Evolutionary conservation across 176 grass and related monocot genomes (phyloP), one percentile per base, ranked within the genome.

Genomic region (Poa pratensis): DNA sequence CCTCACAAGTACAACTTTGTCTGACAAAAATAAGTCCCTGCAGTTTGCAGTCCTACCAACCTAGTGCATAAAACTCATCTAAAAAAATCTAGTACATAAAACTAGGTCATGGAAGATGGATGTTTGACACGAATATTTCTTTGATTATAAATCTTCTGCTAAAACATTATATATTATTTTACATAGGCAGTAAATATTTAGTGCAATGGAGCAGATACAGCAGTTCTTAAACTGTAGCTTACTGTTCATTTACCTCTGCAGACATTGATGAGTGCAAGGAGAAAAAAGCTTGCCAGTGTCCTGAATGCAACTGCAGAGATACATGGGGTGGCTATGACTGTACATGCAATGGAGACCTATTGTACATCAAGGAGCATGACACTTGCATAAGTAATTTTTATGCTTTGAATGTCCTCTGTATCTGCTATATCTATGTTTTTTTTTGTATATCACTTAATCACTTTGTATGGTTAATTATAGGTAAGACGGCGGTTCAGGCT

Each of bases 201-300:
- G 59, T 72, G 85, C 16, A 73, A 37, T 84, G 55, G 20, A 53
- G 35, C 55, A 77, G 16, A 28, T 79, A 73, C 22, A 59, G 1
- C 23, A 71, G 63, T 34, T 28, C 46, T 51, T 73, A 43, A 23
- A 75, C 8, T 53, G 39, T 46, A 61, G 39, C 17, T 45, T 75
- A 80, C 6, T 86, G 72, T 83, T 51, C 12, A 27, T 83, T 88
- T 20, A 64, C 46, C 15, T 82, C 75, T 55, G 7, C 80, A 93
- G 92, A 93, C 66, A 87, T 93, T 77, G 55, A 93, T 77, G 92
- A 93, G 81, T 93, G 92, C 88, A 93, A 86, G 60, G 86, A 93
- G 73, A 90, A 49, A 81, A 88, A 87, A 77, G 92, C 88, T 77
- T 93, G 88, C 54, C 88, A 90, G 13, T 93, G 92, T 84, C 82